Evolutionary conservation across 306 rosid genomes (phyloP), one percentile per base, ranked within the genome.

Genomic region (Corylus avellana): DNA sequence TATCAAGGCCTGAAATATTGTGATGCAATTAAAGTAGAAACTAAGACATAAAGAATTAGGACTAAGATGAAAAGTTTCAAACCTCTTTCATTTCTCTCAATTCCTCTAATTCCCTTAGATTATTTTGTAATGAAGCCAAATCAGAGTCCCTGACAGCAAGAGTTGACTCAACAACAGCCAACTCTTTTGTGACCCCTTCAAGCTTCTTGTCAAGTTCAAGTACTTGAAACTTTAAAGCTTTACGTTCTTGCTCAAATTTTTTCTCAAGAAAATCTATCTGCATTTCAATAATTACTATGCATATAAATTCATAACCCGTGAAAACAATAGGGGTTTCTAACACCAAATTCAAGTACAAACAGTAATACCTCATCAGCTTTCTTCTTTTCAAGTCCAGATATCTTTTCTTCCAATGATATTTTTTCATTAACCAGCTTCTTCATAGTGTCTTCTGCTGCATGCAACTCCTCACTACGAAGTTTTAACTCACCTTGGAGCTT

Each of bases 31-130:
- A 47, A 46, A 77, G 59, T 64, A 47, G 32, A 11, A 16, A 13
- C 25, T 10, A 11, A 74, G 74, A 48, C 10, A 46, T 3, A 44
- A 51, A 18, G 16, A 12, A 42, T 71, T 12, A 17, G 59, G 53
- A 1, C 16, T 3, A 64, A 29, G 39, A 73, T 72, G 29, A 84
- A 72, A 76, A 80, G 70, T 32, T 14, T 14, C 70, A 68, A 82
- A 88, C 99, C 96, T 95, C 99, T 91, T 91, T 95, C 98, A 93
- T 90, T 87, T 95, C 99, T 86, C 98, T 88, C 82, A 95, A 82
- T 72, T 95, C 99, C 66, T 93, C 98, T 75, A 95, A 82, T 85
- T 95, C 99, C 87, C 82, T 88, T 42, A 91, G 82, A 74, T 86
- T 90, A 85, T 80, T 90, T 85, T 85, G 91, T 80, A 90, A 72